These are phyloP conservation scores for Pythium dissimile DNA, from an alignment of 352 stramenopile genomes.

Conservation along the genomic window DNA sequence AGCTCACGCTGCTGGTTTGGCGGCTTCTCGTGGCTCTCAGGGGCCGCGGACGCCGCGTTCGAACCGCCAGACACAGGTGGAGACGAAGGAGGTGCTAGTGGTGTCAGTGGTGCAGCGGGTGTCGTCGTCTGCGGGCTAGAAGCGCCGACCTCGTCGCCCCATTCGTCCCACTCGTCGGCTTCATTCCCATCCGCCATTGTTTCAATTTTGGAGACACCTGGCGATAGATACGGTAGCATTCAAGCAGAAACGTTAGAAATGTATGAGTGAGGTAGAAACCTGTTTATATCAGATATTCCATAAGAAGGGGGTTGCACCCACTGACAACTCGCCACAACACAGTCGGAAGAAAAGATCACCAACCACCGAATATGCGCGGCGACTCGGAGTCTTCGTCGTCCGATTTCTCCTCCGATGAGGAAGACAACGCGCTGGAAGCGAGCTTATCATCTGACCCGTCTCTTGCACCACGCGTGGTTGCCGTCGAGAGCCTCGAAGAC, in stretches of 20 bases:
- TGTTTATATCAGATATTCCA: background rate
- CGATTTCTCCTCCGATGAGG: conserved; percentile 24
- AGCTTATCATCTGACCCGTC: conserved; percentile 6
- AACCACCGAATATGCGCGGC: too few species aligned
- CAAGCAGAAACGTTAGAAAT: background rate
- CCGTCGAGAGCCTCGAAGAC: conserved; percentile 39
- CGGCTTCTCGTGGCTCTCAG: background rate
- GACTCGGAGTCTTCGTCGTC: conserved; percentile 26
- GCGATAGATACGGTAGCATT: too few species aligned
- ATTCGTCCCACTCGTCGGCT: conserved; percentile 43
- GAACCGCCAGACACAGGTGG: background rate
- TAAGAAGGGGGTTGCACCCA: too few species aligned
- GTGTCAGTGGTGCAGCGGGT: background rate
- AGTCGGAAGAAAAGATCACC: too few species aligned
- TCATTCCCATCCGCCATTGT: background rate
- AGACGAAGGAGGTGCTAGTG: background rate
- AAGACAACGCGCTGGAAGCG: conserved; percentile 10
- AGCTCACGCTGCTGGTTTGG: background rate
- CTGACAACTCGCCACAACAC: too few species aligned
- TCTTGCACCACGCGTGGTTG: conserved; percentile 16
- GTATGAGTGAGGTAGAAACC: too few species aligned
- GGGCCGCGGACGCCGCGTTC: background rate
- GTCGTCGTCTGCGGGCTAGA: background rate
- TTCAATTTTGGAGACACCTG: too few species aligned
- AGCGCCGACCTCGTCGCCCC: conserved; percentile 29